Conservation (phyloP, 345 rosid genomes). For the Citrus mangshanensis region DNA sequence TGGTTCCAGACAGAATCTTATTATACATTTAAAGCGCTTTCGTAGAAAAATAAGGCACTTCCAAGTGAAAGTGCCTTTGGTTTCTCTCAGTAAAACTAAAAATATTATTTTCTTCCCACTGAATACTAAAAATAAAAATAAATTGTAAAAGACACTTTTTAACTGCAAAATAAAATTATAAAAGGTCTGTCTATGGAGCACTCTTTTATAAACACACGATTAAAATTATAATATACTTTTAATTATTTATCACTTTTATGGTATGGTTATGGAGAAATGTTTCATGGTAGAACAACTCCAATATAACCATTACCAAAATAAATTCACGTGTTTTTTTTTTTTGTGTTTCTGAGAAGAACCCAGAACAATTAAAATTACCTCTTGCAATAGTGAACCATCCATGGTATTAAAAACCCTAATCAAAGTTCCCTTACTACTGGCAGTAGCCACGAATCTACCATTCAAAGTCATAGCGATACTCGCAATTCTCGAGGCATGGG, state of each 20-base stretch:
- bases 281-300: no score
- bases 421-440: constrained; percentile 48
- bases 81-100: no score
- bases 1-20: neutral
- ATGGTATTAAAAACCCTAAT: constrained; percentile 45
- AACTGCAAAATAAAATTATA: no score
- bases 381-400: constrained; percentile 40
- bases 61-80: neutral
- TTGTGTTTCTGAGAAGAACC: no score
- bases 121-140: neutral
- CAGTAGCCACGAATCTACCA: constrained; percentile 46
- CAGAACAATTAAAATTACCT: constrained; percentile 28
- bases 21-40: no score
- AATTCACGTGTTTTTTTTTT: no score
- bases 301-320: no score
- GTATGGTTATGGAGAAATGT: rapidly evolving
- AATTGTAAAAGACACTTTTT: no score
- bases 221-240: no score
- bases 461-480: constrained; percentile 37
- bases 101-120: neutral
- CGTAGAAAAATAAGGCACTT: neutral
- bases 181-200: no score
- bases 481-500: constrained; percentile 42
- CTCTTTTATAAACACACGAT: no score
- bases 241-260: no score